Evolutionary conservation across 805 yeast species (phyloP), one percentile per base, ranked within the genome.

Genomic region (Yamadazyma olivae): DNA sequence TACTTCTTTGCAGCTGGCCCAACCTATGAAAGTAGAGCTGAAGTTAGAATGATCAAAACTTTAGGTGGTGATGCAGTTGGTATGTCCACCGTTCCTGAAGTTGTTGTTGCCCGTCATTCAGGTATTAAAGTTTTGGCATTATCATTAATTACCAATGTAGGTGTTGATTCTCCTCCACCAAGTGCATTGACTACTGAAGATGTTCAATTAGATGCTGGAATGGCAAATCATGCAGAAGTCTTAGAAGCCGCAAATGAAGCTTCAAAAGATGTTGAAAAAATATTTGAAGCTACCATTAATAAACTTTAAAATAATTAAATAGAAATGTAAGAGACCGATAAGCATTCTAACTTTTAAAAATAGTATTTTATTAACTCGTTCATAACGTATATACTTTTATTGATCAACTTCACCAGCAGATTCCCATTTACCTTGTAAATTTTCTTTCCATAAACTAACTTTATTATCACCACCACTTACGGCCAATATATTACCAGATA

Each of bases 31-130:
- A 76, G 86, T 3, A 72, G 96, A 50, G 96, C 97, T 0, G 99
- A 91, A 64, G 83, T 83, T n/a, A 71, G 95, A 39, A 70, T 81
- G 70, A 66, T 91, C 31, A 59, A 79, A 32, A 48, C 64, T 5
- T 45, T 83, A 19, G 98, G 98, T 7, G 96, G 87, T 34, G 98
- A 91, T 59, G 85, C 93, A 0, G 98, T 90, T 2, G 98, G 98
- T 3, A 91, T 91, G 99, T 84, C 95, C 39, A 93, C 98, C 0
- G 97, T 91, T 22, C 97, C 99, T 0, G 99, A 91, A 60, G 95
- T 88, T 2, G 78, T 88, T 42, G 83, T 88, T 14, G 98, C 96
- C 2, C 79, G 95, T 56, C 98, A 93, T 57, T 74, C 81, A 40
- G 95, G 90, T 1, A 60, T 93, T 64, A 73, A 68, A 45, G 95